Evolutionary conservation across 257 asterid species (phyloP).

Genomic region (Nemophila menziesii): DNA sequence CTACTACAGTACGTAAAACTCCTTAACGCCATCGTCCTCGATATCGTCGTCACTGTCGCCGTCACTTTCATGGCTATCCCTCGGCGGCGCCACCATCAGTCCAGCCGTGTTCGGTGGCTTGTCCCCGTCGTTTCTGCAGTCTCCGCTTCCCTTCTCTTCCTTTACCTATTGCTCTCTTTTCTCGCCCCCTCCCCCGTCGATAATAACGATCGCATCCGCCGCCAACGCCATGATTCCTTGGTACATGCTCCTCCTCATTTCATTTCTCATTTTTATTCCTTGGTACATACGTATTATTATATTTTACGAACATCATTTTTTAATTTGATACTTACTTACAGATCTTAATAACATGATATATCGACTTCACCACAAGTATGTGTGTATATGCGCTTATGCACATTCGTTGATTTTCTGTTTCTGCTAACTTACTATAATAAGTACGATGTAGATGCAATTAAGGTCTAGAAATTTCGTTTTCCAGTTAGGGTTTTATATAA

Average conservation of each 20-base stretch:
- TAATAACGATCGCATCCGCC: slow-evolving; percentile 36
- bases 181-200: slow-evolving; percentile 69
- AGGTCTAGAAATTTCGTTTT: slow-evolving; percentile 23
- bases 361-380: too few relatives aligned
- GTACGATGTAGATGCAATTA: slow-evolving; percentile 21
- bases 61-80: slow-evolving; percentile 43
- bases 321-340: background rate
- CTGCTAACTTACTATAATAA: slow-evolving; percentile 20
- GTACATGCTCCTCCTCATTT: slow-evolving; percentile 5
- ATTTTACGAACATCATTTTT: background rate
- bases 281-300: background rate
- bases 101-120: slow-evolving; percentile 30
- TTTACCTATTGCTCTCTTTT: slow-evolving; percentile 41
- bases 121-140: slow-evolving; percentile 40
- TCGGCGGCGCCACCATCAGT: slow-evolving; percentile 74
- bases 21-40: background rate
- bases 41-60: slow-evolving; percentile 12
- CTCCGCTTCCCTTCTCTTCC: slow-evolving; percentile 46
- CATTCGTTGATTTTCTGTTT: slow-evolving; percentile 7
- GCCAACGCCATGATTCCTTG: slow-evolving; percentile 13
- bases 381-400: background rate
- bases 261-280: background rate
- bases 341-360: background rate
- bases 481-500: slow-evolving; percentile 42
- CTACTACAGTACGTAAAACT: too few relatives aligned